Conservation (phyloP, 1,284 basidiomycete genomes). For the Caloboletus firmus region DNA sequence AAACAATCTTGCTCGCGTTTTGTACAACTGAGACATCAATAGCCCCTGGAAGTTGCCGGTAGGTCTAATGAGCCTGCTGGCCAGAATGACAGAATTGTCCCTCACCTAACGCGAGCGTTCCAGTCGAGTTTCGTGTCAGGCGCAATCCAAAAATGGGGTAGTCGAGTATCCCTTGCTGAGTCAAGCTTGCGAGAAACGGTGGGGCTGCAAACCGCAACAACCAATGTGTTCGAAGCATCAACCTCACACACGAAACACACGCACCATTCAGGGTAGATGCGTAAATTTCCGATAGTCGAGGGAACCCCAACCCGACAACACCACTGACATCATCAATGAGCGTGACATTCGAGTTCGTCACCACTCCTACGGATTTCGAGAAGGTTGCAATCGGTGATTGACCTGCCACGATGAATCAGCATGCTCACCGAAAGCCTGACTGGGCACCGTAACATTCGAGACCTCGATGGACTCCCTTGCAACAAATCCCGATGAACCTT, state of each 20-base stretch:
- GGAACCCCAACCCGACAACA: constrained; percentile 71
- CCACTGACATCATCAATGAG: constrained; percentile 66
- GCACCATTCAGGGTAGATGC: constrained; percentile 50
- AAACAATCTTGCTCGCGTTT: constrained; percentile 58
- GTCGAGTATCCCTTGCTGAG: constrained; percentile 59
- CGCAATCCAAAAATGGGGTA: constrained; percentile 75
- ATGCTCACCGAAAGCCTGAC: constrained; percentile 65
- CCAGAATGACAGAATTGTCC: not conserved
- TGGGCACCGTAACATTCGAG: constrained; percentile 54
- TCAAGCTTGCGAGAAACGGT: constrained; percentile 63
- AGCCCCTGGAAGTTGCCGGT: constrained; percentile 49
- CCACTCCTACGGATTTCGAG: constrained; percentile 45
- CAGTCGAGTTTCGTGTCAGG: constrained; percentile 56
- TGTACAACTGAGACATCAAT: constrained; percentile 67
- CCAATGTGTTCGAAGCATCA: not conserved
- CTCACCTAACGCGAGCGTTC: constrained; percentile 64
- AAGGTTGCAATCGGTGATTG: not conserved
- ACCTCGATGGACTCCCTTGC: constrained; percentile 61
- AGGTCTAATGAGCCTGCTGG: constrained; percentile 3
- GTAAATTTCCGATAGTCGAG: constrained; percentile 64
- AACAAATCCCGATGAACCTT: constrained; percentile 67
- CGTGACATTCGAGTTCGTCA: constrained; percentile 61
- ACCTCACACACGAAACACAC: constrained; percentile 19
- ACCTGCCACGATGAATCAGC: constrained; percentile 4
- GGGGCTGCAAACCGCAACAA: constrained; percentile 44